A percentile compares a stretch with the other conserved stretches of the same genome.
Evolutionary conservation across 257 asterid species (phyloP).

Genomic region (Plantago major): DNA sequence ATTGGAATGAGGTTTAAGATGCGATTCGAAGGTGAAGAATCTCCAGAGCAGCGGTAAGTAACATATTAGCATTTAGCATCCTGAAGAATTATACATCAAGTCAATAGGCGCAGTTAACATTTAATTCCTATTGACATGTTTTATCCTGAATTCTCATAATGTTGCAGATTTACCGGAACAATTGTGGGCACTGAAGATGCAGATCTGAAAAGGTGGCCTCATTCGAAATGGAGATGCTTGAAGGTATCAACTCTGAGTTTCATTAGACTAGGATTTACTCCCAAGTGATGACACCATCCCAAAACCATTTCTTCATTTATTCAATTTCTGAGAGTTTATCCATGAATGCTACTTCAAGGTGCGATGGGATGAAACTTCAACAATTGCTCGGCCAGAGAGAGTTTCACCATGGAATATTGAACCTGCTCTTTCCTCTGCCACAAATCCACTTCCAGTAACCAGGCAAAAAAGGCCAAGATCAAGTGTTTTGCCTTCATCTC

Average conservation of each 20-base stretch:
- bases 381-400: slow-evolving; percentile 54
- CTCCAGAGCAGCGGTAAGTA: slow-evolving; percentile 45
- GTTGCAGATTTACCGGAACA: slow-evolving; percentile 76
- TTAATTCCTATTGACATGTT: not conserved
- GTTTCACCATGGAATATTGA: slow-evolving; percentile 87
- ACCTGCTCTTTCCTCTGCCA: slow-evolving; percentile 57
- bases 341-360: slow-evolving; percentile 31
- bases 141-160: not conserved
- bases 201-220: slow-evolving; percentile 53
- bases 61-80: not conserved
- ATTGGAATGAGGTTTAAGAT: slow-evolving; percentile 82
- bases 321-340: not conserved
- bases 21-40: slow-evolving; percentile 85
- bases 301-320: not conserved
- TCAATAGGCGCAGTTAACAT: not conserved
- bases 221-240: slow-evolving; percentile 81
- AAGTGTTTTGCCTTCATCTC: slow-evolving; percentile 54
- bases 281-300: not conserved
- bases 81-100: slow-evolving; percentile 34
- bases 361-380: slow-evolving; percentile 78
- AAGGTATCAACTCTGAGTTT: slow-evolving; percentile 39
- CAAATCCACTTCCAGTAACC: slow-evolving; percentile 42
- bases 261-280: not conserved
- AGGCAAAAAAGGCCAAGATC: slow-evolving; percentile 65
- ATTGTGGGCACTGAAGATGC: slow-evolving; percentile 65